phyloP scores from a whole-genome alignment of 2,329 filamentous ascomycete species.

The Cercospora citrullina region DNA sequence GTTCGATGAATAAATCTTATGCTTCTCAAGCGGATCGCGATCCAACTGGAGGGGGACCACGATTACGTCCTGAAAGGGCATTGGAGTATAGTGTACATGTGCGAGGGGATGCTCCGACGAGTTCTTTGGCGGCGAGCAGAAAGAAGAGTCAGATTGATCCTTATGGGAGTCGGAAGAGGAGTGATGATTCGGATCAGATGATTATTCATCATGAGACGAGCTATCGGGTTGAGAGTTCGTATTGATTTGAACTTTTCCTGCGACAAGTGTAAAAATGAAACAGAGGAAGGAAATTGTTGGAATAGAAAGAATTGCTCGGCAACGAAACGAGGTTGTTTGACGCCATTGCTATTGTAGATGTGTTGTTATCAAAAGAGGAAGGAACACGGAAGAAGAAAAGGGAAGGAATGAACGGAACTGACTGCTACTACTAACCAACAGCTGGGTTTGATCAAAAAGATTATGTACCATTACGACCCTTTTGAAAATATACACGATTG shows the following conservation, averaged over 20 bases:
- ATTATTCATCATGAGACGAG: constrained; percentile 27
- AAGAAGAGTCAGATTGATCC: constrained; percentile 9
- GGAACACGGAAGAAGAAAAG: not conserved
- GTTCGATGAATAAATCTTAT: constrained; percentile 22
- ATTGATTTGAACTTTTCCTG: not conserved
- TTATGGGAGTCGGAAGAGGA: constrained; percentile 12
- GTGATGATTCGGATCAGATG: constrained; percentile 26
- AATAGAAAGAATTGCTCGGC: no score
- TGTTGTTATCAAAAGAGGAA: not conserved
- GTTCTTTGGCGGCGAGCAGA: not conserved
- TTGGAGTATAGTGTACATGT: constrained; percentile 10
- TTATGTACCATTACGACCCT: not conserved
- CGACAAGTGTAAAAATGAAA: no score
- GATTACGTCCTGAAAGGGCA: constrained; percentile 7
- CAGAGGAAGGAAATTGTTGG: no score
- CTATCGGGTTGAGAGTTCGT: constrained; percentile 24
- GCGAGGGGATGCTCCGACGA: constrained; percentile 4
- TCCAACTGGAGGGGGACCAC: not conserved
- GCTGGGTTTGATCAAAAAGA: not conserved
- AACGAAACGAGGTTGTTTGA: no score
- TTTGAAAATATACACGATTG: not conserved
- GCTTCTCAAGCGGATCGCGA: constrained; percentile 9
- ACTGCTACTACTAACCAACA: not conserved
- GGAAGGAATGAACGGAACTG: not conserved
- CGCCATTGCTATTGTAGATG: no score